Evolutionary conservation across 495 filamentous ascomycete genomes (phyloP).

Genomic region (Hypoxylon fuscum): DNA sequence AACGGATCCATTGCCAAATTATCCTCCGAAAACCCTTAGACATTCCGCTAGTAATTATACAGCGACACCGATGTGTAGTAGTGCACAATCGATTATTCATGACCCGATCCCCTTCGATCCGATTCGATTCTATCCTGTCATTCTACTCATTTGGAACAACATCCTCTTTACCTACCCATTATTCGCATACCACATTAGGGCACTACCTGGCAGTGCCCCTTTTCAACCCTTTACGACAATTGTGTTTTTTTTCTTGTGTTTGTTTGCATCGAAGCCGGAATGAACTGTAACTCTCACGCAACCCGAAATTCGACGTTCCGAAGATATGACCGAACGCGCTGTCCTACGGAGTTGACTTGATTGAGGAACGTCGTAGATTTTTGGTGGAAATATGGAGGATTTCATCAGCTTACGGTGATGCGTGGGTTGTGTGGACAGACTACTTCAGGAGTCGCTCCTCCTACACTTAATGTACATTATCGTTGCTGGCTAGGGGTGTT

Average conservation of each 20-base stretch:
- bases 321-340: slow-evolving; percentile 39
- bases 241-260: slow-evolving; percentile 13
- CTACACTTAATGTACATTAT: slow-evolving; percentile 38
- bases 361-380: slow-evolving; percentile 22
- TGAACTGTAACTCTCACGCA: slow-evolving; percentile 31
- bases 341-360: slow-evolving; percentile 32
- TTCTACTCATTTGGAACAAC: slow-evolving; percentile 9
- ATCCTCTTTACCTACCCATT: slow-evolving; percentile 4
- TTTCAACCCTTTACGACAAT: slow-evolving; percentile 11
- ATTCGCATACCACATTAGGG: slow-evolving; percentile 19
- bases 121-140: slow-evolving; percentile 15
- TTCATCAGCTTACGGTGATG: slow-evolving; percentile 1
- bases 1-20: not conserved
- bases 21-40: slow-evolving; percentile 6
- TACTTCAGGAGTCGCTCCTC: slow-evolving; percentile 12
- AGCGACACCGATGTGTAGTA: slow-evolving; percentile 10
- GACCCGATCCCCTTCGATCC: slow-evolving; percentile 10
- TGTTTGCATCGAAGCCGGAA: slow-evolving; percentile 28
- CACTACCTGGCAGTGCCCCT: slow-evolving; percentile 1
- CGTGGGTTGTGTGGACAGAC: slow-evolving; percentile 12
- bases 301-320: slow-evolving; percentile 22
- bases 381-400: slow-evolving; percentile 5
- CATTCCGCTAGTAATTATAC: slow-evolving; percentile 17
- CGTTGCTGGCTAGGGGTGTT: slow-evolving; percentile 3
- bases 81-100: slow-evolving; percentile 11